Evolutionary conservation across 495 filamentous ascomycete species (phyloP).

Genomic region (Neurospora tetraspora): DNA sequence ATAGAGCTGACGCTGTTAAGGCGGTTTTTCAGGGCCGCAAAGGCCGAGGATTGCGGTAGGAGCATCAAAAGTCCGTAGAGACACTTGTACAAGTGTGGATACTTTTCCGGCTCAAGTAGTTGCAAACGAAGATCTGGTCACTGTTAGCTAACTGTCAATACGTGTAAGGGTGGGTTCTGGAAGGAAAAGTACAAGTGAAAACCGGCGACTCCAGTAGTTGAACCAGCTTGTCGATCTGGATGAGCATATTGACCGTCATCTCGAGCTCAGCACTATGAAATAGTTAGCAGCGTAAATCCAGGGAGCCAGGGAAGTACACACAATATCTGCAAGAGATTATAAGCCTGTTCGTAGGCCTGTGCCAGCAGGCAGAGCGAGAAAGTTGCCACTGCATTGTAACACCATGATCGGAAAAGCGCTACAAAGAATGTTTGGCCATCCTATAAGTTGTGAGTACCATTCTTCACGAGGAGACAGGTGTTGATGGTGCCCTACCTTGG

Average conservation of each 20-base stretch:
- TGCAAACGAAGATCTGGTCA: constrained; percentile 79
- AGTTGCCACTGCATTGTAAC: constrained; percentile 95
- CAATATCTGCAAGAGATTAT: constrained; percentile 95
- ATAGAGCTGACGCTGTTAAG: constrained; percentile 95
- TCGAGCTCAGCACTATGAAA: constrained; percentile 76
- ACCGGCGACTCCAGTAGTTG: constrained; percentile 96
- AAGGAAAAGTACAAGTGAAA: constrained; percentile 68
- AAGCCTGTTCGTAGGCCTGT: constrained; percentile 97
- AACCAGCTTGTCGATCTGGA: constrained; percentile 98
- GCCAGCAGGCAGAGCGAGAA: constrained; percentile 94
- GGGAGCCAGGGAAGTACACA: constrained; percentile 27
- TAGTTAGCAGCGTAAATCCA: constrained; percentile 5
- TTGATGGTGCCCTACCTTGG: constrained; percentile 44
- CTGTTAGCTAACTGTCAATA: constrained; percentile 5
- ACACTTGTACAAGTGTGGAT: constrained; percentile 95
- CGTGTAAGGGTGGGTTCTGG: not conserved
- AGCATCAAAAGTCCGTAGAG: constrained; percentile 97
- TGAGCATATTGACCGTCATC: constrained; percentile 97
- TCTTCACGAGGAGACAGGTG: not conserved
- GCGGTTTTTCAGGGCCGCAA: constrained; percentile 93
- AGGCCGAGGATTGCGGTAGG: constrained; percentile 91
- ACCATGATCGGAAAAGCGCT: constrained; percentile 91
- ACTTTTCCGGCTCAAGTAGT: constrained; percentile 94
- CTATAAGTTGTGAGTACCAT: constrained; percentile 29
- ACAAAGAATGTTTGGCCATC: constrained; percentile 95